Base-by-base conservation (phyloP, 495 filamentous ascomycete species). In the Penicillium bovifimosum region DNA sequence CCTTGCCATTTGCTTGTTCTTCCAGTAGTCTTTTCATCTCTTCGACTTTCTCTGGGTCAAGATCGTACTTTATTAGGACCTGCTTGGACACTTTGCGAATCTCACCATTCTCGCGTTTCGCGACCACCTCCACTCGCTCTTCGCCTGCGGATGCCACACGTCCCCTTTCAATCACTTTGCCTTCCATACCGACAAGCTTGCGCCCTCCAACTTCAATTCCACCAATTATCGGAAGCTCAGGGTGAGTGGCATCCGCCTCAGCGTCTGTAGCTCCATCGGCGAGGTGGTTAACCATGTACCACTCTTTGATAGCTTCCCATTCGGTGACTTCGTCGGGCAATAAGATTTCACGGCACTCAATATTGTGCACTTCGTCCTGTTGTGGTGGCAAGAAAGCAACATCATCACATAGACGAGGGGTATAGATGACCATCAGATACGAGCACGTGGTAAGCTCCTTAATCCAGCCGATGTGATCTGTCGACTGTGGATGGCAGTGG, bases 341-440 rank as follows among this genome's bases (percentile, higher is more conserved):
- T 16, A 95, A 69, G 41, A 96, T 82, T 47, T 84, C 80, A 7
- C 80, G 79, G 61, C 93, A 98, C 51, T 81, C 80, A 31, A 98
- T 90, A 2, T 80, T 63, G 62, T 96, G 82, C 6, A 90, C 84
- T 47, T 84, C 83, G 52, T 86, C 86, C 46, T 88, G 83, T 51
- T 90, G 86, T 1, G 91, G 89, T 8, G 92, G 91, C 34, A 88
- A 76, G 69, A 98, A 98, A 6, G 92, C 91, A 18, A 91, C 83
- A 56, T 98, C 93, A 63, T 87, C 85, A 68, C 93, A 98, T 39
- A 98, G 82, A 1, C 92, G 82, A 3, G 93, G 90, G 0, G 93
- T 98, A 64, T 96, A 87, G 45, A 98, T 83, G 1, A 95, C 82
- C 90, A 98, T 95, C 36, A 96, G 72, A 57, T 98, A 98, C 18